Percentiles rank a stretch among this genome's conserved stretches.
Conservation (phyloP, 352 stramenopile genomes). For the Phytophthora lateralis region DNA sequence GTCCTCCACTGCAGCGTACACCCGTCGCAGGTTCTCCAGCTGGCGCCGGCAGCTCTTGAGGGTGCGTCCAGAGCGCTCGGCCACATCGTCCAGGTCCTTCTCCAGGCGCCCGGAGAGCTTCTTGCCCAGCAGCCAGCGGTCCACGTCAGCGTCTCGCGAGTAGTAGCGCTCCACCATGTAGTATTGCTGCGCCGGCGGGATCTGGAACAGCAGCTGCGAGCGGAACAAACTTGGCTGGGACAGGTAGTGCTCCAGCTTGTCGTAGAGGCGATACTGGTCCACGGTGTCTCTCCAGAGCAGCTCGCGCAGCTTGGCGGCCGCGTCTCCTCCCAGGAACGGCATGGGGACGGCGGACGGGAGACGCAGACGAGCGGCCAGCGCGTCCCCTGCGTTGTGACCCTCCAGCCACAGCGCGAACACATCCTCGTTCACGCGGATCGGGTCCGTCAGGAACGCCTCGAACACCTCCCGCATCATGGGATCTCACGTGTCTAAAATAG, state of each 20-base stretch:
- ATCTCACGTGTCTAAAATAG: neutral
- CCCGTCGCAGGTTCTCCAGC: slow-evolving; percentile 78
- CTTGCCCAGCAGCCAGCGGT: slow-evolving; percentile 77
- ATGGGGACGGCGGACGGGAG: slow-evolving; percentile 43
- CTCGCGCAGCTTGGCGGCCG: slow-evolving; percentile 59
- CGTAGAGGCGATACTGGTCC: slow-evolving; percentile 85
- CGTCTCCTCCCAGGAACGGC: slow-evolving; percentile 56
- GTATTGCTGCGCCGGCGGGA: slow-evolving; percentile 74
- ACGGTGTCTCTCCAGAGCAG: slow-evolving; percentile 80
- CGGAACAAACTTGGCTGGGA: slow-evolving; percentile 80
- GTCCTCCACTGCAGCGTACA: slow-evolving; percentile 78
- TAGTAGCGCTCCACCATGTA: slow-evolving; percentile 88
- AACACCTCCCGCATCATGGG: slow-evolving; percentile 80
- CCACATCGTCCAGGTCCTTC: slow-evolving; percentile 89
- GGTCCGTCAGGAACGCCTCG: slow-evolving; percentile 82
- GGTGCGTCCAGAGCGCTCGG: slow-evolving; percentile 62
- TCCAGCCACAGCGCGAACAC: slow-evolving; percentile 84
- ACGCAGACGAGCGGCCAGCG: slow-evolving; percentile 53
- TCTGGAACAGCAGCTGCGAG: slow-evolving; percentile 84
- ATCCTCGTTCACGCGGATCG: slow-evolving; percentile 79
- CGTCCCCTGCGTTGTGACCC: slow-evolving; percentile 64
- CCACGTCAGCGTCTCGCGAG: slow-evolving; percentile 67
- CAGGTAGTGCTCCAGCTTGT: slow-evolving; percentile 86
- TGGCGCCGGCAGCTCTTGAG: slow-evolving; percentile 81
- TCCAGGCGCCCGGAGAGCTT: slow-evolving; percentile 84